A percentile compares a stretch with the other conserved stretches of the same genome.
Evolutionary conservation across 495 filamentous ascomycete genomes (phyloP).

Genomic region (Rhypophila decipiens): DNA sequence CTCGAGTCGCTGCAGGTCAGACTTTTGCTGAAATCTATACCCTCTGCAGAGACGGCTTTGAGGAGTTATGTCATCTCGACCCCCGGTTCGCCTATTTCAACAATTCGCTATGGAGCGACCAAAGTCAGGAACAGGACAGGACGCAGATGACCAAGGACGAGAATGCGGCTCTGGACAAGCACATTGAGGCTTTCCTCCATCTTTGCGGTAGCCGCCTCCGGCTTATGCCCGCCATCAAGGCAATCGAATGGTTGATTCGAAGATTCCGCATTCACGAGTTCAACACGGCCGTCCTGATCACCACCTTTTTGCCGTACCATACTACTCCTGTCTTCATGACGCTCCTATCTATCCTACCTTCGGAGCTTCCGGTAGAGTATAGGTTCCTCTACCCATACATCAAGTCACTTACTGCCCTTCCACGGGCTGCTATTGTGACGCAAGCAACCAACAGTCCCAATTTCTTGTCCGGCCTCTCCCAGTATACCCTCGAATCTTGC

Average conservation of each 20-base stretch:
- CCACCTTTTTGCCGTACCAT: constrained; percentile 91
- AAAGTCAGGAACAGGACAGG: constrained; percentile 82
- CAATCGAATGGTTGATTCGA: constrained; percentile 89
- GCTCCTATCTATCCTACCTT: constrained; percentile 74
- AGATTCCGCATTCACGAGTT: constrained; percentile 87
- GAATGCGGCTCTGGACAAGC: constrained; percentile 72
- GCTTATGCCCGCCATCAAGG: constrained; percentile 79
- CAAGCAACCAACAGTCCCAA: constrained; percentile 64
- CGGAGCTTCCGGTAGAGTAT: constrained; percentile 64
- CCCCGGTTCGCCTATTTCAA: constrained; percentile 62
- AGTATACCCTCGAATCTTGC: constrained; percentile 65
- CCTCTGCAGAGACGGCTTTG: constrained; percentile 80
- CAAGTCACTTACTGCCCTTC: constrained; percentile 62
- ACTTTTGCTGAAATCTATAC: constrained; percentile 82
- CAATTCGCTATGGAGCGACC: constrained; percentile 75
- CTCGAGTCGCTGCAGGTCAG: constrained; percentile 71
- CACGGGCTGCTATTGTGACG: constrained; percentile 72
- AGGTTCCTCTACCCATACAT: constrained; percentile 82
- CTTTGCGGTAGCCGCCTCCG: constrained; percentile 68
- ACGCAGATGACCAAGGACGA: constrained; percentile 73
- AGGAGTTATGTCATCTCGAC: constrained; percentile 84
- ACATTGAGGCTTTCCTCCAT: constrained; percentile 72
- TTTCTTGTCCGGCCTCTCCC: constrained; percentile 66
- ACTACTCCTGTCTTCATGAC: constrained; percentile 72
- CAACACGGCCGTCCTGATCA: constrained; percentile 71